phyloP scores from a whole-genome alignment of 495 filamentous ascomycete species.

The Viridothelium virens region DNA sequence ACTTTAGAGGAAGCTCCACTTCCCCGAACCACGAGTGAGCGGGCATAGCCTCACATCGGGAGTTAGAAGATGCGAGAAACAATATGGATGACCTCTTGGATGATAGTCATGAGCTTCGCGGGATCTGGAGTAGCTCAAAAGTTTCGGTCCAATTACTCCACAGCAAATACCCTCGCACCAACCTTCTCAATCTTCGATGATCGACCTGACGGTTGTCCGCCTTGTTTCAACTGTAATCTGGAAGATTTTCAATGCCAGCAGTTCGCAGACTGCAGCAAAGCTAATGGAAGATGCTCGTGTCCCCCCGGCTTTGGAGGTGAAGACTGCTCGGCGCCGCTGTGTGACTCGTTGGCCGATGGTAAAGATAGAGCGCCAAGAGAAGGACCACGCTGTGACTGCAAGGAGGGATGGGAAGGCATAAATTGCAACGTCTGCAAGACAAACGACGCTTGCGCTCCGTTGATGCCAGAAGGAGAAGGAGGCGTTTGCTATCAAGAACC shows the following conservation, averaged over 20 bases:
- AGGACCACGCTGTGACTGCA: slow-evolving; percentile 67
- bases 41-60: neutral
- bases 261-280: slow-evolving; percentile 75
- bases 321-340: slow-evolving; percentile 80
- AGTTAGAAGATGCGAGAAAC: neutral
- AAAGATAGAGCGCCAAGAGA: slow-evolving; percentile 62
- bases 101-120: neutral
- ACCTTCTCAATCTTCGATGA: slow-evolving; percentile 49
- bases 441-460: slow-evolving; percentile 69
- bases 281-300: slow-evolving; percentile 84
- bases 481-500: slow-evolving; percentile 90
- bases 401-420: slow-evolving; percentile 94
- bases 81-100: slow-evolving; percentile 4
- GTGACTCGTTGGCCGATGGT: slow-evolving; percentile 78
- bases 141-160: slow-evolving; percentile 22
- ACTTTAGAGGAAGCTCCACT: neutral
- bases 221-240: slow-evolving; percentile 94
- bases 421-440: slow-evolving; percentile 95
- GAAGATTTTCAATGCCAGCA: slow-evolving; percentile 85
- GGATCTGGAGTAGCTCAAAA: slow-evolving; percentile 16
- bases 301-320: slow-evolving; percentile 87
- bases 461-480: slow-evolving; percentile 67
- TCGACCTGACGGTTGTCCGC: slow-evolving; percentile 53
- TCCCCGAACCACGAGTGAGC: neutral
- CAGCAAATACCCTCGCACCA: slow-evolving; percentile 26